phyloP scores from a whole-genome alignment of 2,329 filamentous ascomycete genomes.

The Phialemonium atrogriseum region DNA sequence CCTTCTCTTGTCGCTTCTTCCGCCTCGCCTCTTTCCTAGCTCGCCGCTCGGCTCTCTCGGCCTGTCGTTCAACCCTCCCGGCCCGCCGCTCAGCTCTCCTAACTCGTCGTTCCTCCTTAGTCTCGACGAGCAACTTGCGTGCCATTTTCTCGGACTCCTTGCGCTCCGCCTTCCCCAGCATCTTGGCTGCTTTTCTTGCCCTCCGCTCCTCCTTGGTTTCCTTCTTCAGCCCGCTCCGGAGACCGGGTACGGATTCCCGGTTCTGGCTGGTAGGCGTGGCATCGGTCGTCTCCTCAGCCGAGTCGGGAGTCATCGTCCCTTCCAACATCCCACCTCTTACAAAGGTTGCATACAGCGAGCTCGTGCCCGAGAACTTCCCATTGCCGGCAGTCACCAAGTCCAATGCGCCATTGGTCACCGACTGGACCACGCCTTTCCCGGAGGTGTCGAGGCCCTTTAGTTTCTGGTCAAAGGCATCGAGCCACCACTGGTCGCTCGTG shows the following conservation, averaged over 20 bases:
- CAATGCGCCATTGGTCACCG: slow-evolving; percentile 41
- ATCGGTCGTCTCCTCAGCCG: slow-evolving; percentile 14
- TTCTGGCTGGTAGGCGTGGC: slow-evolving; percentile 13
- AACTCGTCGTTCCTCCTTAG: no score
- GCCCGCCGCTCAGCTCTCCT: slow-evolving; percentile 11
- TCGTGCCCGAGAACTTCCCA: slow-evolving; percentile 49
- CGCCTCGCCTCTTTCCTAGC: slow-evolving; percentile 18
- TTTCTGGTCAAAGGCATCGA: slow-evolving; percentile 87
- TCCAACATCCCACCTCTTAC: slow-evolving; percentile 71
- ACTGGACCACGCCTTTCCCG: slow-evolving; percentile 48
- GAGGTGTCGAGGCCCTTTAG: slow-evolving; percentile 68
- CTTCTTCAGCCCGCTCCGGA: slow-evolving; percentile 10
- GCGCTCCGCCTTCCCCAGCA: neutral
- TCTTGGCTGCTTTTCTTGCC: slow-evolving; percentile 2
- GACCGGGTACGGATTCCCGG: slow-evolving; percentile 4
- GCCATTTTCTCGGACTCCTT: neutral
- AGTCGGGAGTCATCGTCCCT: slow-evolving; percentile 50
- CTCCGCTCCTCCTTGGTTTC: slow-evolving; percentile 5
- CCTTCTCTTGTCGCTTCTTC: slow-evolving; percentile 17
- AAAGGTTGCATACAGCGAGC: slow-evolving; percentile 74
- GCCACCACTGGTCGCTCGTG: slow-evolving; percentile 87
- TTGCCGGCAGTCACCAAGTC: slow-evolving; percentile 45
- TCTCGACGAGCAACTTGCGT: slow-evolving; percentile 14
- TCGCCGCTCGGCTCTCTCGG: slow-evolving; percentile 12
- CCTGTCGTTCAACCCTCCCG: slow-evolving; percentile 9